Percentiles rank a stretch among this genome's conserved stretches.
Conservation (phyloP, 1,284 basidiomycete species). For the Boletus sp. region DNA sequence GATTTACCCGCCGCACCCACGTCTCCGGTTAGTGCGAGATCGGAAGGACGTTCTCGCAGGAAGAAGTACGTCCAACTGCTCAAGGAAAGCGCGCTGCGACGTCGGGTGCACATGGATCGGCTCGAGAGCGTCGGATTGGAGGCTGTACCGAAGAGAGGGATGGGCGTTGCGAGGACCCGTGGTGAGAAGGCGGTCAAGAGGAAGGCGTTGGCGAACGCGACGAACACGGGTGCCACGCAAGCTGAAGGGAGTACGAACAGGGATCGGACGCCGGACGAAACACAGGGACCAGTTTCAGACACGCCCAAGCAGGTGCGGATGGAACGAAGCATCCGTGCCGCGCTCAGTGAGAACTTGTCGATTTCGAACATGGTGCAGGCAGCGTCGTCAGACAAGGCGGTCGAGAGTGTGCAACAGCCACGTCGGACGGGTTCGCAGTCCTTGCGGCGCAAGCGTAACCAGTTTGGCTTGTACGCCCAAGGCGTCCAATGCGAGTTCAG, state of each 20-base stretch:
- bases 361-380: constrained; percentile 14
- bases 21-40: not conserved
- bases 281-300: not conserved
- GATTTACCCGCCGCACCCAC: not conserved
- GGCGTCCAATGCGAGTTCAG: constrained; percentile 4
- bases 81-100: constrained; percentile 23
- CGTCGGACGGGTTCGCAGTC: constrained; percentile 3
- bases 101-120: constrained; percentile 18
- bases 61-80: constrained; percentile 24
- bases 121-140: not conserved
- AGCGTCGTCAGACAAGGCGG: constrained; percentile 4
- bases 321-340: constrained; percentile 9
- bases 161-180: not conserved
- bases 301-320: constrained; percentile 13
- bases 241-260: not conserved
- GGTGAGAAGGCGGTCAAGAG: constrained; percentile 11
- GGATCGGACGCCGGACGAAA: not conserved
- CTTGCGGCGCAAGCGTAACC: constrained; percentile 12
- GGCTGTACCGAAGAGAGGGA: not conserved
- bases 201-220: constrained; percentile 19
- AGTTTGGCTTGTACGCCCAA: constrained; percentile 19
- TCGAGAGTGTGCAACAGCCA: not conserved
- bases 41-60: constrained; percentile 6
- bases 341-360: constrained; percentile 24
- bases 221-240: constrained; percentile 16